Evolutionary conservation across 2,329 filamentous ascomycete genomes (phyloP), one percentile per base, ranked within the genome.

Genomic region (Aspergillus proliferans): DNA sequence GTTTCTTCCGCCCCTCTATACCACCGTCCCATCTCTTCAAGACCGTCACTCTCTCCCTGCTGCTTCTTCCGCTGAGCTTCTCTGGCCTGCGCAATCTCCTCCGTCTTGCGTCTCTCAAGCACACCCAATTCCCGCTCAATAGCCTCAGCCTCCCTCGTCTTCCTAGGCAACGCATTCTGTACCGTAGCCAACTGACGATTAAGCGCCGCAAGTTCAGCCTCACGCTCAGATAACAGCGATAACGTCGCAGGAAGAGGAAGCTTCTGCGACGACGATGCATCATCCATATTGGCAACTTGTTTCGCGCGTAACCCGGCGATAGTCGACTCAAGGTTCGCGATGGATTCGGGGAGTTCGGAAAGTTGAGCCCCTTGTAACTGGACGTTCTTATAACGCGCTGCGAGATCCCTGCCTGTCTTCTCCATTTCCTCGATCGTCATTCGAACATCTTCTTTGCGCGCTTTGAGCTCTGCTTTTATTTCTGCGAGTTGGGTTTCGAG

Each of bases 381-480:
- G 21, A 83, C 63, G 7, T 74, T 72, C 52, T 81, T 76, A 54
- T 82, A 80, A 78, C 73, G 69, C 47, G 52, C 79, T 67, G 86
- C 84, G 36, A 90, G 63, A 59, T 86, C 80, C 44, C 82, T 75
- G 39, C 86, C 80, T 33, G 85, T 72, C 50, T 80, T 79, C 43
- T 94, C 88, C 57, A 96, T 78, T 52, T 86, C 83, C 19, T 76
- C 71, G 14, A 94, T 83, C 74, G 92, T 81, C 38, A 81, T 77
- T 9, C 82, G 81, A 2, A 95, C 88, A 52, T 91, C 85, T 14
- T 80, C 77, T 71, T 97, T 97, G 61, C 87, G 83, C 39, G 81
- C 79, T 66, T 93, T 89, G 30, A 97, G 77, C 44, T 81, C 79
- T 14, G 82, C 82, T 67, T 97, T 97, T 49, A 82, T 75, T 10